Conservation (phyloP, 2,329 filamentous ascomycete genomes). For the Sclerotinia sclerotiorum region DNA sequence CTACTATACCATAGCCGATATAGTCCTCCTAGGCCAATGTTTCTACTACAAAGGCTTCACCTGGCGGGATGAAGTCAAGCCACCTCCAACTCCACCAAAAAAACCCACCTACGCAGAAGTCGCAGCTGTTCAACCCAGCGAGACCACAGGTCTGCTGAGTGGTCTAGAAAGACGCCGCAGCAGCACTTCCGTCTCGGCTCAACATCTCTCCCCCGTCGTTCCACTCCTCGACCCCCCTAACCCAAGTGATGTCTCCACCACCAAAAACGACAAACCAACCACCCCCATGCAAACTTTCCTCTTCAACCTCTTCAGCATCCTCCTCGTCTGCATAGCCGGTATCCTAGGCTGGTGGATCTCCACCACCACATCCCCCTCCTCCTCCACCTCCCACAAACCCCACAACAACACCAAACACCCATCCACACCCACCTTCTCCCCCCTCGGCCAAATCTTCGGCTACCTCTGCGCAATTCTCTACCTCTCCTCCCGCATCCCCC, state of each 20-base stretch:
- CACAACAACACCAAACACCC: constrained; percentile 34
- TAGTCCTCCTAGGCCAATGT: constrained; percentile 84
- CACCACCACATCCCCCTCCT: constrained; percentile 43
- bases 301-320: constrained; percentile 73
- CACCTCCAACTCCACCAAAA: constrained; percentile 45
- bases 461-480: constrained; percentile 90
- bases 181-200: constrained; percentile 58
- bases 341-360: constrained; percentile 83
- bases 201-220: constrained; percentile 77
- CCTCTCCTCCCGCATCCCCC: constrained; percentile 83
- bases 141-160: constrained; percentile 54
- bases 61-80: constrained; percentile 54
- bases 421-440: constrained; percentile 60
- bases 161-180: constrained; percentile 51
- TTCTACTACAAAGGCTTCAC: constrained; percentile 94
- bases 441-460: constrained; percentile 85
- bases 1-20: constrained; percentile 89
- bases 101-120: constrained; percentile 25
- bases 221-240: constrained; percentile 64
- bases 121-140: constrained; percentile 42
- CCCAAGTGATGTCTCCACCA: constrained; percentile 44
- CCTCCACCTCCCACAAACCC: constrained; percentile 28
- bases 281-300: constrained; percentile 58
- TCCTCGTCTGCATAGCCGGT: constrained; percentile 82
- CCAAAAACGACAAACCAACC: constrained; percentile 45